These are phyloP conservation scores for Paracorniculantispora psalliotae DNA, from an alignment of 2,329 filamentous ascomycete genomes.

Conservation along the genomic window DNA sequence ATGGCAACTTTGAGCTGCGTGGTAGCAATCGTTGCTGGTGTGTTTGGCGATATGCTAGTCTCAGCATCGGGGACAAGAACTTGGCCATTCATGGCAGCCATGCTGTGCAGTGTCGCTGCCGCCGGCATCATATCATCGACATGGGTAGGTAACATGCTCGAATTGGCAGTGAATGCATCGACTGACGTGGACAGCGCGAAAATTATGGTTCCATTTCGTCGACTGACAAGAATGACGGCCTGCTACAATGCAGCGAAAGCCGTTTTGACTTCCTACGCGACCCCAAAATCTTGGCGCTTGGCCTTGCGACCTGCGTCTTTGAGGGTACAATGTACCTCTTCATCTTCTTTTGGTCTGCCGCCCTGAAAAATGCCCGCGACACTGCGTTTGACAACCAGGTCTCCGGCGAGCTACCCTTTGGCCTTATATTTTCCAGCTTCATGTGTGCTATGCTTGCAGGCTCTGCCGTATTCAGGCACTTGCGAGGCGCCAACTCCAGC, in stretches of 20 bases:
- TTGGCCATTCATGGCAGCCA: constrained; percentile 48
- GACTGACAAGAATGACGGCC: background rate
- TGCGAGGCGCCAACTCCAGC: background rate
- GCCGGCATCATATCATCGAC: constrained; percentile 37
- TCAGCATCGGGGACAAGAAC: constrained; percentile 40
- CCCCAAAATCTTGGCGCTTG: constrained; percentile 42
- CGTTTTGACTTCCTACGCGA: constrained; percentile 8
- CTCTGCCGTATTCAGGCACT: constrained; percentile 28
- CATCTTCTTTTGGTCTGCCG: constrained; percentile 58
- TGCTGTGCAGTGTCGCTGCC: constrained; percentile 35
- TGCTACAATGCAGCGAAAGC: background rate
- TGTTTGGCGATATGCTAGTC: constrained; percentile 49
- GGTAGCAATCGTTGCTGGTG: constrained; percentile 49
- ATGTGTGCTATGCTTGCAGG: constrained; percentile 55
- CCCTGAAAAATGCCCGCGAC: constrained; percentile 40
- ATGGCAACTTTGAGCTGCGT: constrained; percentile 50
- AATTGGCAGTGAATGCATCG: background rate
- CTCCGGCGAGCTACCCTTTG: constrained; percentile 34
- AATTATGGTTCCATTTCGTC: constrained; percentile 21
- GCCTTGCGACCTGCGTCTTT: constrained; percentile 51
- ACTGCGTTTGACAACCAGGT: constrained; percentile 3
- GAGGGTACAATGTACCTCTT: constrained; percentile 60
- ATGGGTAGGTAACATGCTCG: background rate
- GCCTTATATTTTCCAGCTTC: constrained; percentile 50
- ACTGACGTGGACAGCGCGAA: constrained; percentile 17